Evolutionary conservation across 495 filamentous ascomycete genomes (phyloP), one percentile per base, ranked within the genome.

Genomic region (Penicillium taxi): DNA sequence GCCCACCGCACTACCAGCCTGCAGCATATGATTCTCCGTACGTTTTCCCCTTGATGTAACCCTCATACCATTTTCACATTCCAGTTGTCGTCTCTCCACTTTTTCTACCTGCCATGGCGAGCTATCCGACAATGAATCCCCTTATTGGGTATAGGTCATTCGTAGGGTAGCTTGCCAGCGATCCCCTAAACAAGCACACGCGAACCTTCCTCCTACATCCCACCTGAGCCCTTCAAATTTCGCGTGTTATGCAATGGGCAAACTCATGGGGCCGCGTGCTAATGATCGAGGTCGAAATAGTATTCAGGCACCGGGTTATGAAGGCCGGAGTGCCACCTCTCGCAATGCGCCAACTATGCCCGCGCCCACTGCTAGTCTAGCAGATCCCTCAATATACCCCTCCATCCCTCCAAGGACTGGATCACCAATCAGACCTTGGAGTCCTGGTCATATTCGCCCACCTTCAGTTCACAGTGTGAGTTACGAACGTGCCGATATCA

Each of bases 401-500:
- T 67, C 28, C 71, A 77, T 56, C 61, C 73, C 41, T 60, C 70
- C 53, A 16, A 63, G 59, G 22, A 65, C 70, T 11, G 53, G 53
- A 5, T 79, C 84, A 18, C 78, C 84, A 0, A 72, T 68, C 0
- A 59, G 85, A 28, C 74, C 87, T 9, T 90, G 83, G 80, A 81
- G 81, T 6, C 83, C 87, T 0, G 78, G 79, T 3, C 74, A 80
- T 35, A 70, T 69, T 4, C 64, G 75, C 6, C 58, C 63, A 2
- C 61, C 63, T 1, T 70, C 66, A 0, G 56, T 66, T 0, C 73
- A 79, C 1, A 74, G 67, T 44, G 63, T 78, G 15, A 59, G 77
- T 13, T 98, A 91, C 54, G 91, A 96, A 52, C 84, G 87, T 0
- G 73, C 78, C 12, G 87, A 95, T 49, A 55, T 96, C 35, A 91